Evolutionary conservation across 2,329 filamentous ascomycete species (phyloP), one percentile per base, ranked within the genome.

Genomic region (Exophiala mesophila): DNA sequence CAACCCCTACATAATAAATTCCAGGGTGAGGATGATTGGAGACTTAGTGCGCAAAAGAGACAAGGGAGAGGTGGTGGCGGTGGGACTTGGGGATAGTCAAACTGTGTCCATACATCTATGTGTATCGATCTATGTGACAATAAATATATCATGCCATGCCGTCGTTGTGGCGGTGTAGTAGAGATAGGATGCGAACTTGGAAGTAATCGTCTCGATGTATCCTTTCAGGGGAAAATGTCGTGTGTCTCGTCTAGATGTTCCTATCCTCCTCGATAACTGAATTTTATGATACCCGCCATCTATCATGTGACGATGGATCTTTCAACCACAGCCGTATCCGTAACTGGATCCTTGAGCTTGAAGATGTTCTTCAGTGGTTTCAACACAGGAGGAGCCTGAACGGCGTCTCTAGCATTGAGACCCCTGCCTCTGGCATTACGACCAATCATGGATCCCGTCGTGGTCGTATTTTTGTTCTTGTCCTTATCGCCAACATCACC

Each of bases 1-100:
- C 87, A 95, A 71, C 92, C 92, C 31, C 66, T 98, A 66, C 88
- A 96, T 63, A 96, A 96, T 63, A 85, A 89, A 61, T 96, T 87
- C 67, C 84, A 83, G 2, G 84, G 82, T 2, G 89, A 95, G 61
- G 90, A 98, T 61, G 92, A 97, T 62, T 98, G 92, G 92, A 77
- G 92, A 50, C 67, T 98, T 47, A 89, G 83, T 56, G 85, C 90
- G 9, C 92, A 98, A 73, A 80, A 82, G 59, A 83, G 83, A 60
- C 83, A 84, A 36, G 90, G 89, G 3, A 77, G 90, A 54, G 84
- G 86, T 46, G 92, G 88, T 36, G 83, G 86, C 41, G 90, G 90
- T 58, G 90, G 90, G 3, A 98, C 92, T 6, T 98, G 92, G 92
- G 92, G 30, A 20, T 32, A 36, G 12, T n/a, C n/a, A n/a, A n/a